These are phyloP conservation scores for sweet orange (Citrus sinensis) DNA, from an alignment of 345 rosid genomes.

Conservation along the genomic window DNA sequence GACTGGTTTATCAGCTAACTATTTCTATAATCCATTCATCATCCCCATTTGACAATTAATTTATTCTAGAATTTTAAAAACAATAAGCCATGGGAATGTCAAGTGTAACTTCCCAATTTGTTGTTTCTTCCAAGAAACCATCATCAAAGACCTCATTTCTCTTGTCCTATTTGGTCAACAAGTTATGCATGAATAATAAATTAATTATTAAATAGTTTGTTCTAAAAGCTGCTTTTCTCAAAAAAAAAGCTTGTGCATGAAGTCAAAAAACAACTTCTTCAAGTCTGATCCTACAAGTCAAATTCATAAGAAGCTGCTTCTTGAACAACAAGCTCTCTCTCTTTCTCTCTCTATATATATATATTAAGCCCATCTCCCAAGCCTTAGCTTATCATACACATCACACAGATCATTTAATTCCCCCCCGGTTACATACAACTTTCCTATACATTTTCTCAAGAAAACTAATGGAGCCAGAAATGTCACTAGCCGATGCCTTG, in stretches of 20 bases:
- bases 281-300: constrained; percentile 3
- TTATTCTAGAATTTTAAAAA: background rate
- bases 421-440: background rate
- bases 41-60: background rate
- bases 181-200: background rate
- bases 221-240: background rate
- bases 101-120: background rate
- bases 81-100: background rate
- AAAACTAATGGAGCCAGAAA: constrained; percentile 2
- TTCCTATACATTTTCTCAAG: background rate
- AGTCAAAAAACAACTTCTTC: background rate
- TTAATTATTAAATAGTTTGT: too few species aligned
- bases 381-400: background rate
- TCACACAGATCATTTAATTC: background rate
- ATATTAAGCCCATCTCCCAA: background rate
- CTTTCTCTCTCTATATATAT: background rate
- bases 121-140: constrained; percentile 9
- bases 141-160: background rate
- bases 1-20: background rate
- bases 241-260: background rate
- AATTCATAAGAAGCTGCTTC: background rate
- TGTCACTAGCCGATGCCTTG: constrained; percentile 23
- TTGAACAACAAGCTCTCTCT: background rate
- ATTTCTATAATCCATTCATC: background rate
- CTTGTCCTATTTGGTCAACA: background rate